These are phyloP conservation scores for Osmanthus fragrans DNA, from an alignment of 257 asterid species.

Conservation along the genomic window DNA sequence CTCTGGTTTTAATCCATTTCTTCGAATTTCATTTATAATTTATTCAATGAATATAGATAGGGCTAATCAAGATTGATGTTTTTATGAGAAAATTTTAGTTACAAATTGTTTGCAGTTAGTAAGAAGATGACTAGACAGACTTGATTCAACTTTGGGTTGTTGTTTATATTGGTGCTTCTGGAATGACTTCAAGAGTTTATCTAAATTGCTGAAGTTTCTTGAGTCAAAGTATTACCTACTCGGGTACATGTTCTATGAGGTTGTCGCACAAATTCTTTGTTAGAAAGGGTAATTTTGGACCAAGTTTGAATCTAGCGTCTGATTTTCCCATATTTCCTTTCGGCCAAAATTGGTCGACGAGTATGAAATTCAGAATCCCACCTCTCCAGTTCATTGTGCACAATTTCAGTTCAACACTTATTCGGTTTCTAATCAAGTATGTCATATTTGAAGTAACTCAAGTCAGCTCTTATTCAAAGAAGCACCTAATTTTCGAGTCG, in stretches of 20 bases:
- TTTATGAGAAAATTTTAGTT: not conserved
- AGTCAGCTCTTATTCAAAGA: not conserved
- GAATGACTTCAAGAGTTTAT: not conserved
- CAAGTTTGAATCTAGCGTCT: not conserved
- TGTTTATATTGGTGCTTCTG: not conserved
- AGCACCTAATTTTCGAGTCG: not conserved
- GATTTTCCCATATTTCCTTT: not conserved
- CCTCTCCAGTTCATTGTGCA: not conserved
- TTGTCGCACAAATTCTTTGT: not conserved
- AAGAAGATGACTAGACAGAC: not conserved
- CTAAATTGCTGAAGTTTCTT: not conserved
- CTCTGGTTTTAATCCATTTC: conserved; percentile 18
- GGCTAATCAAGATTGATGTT: not conserved
- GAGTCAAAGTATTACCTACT: not conserved
- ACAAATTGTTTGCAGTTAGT: not conserved
- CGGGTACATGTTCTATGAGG: not conserved
- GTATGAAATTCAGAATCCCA: not conserved
- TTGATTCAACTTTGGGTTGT: not conserved
- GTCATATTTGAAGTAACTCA: not conserved
- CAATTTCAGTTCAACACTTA: not conserved
- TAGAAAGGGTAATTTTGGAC: not conserved
- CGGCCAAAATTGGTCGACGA: not conserved
- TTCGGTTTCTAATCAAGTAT: too few relatives aligned
- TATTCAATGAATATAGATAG: not conserved
- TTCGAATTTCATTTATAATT: not conserved